phyloP scores from a whole-genome alignment of 257 asterid genomes.

The Fraxinus pennsylvanica region DNA sequence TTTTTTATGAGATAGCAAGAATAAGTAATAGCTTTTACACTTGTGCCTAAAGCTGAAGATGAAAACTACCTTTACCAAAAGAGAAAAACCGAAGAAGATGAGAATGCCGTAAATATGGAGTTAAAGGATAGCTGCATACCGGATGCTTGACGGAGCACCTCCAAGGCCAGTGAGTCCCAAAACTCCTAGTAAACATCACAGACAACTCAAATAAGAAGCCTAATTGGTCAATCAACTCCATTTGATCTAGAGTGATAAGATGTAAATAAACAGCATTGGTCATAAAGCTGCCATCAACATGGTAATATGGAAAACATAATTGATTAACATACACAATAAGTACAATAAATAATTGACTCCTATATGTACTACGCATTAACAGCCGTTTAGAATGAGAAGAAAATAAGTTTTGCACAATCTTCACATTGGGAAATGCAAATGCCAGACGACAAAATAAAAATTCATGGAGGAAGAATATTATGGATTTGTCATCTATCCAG shows the following conservation, averaged over 20 bases:
- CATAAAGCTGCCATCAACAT: neutral
- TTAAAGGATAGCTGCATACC: conserved; percentile 46
- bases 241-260: neutral
- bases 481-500: neutral
- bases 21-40: neutral
- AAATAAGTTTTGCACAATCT: neutral
- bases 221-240: neutral
- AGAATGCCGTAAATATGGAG: neutral
- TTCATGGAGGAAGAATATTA: neutral
- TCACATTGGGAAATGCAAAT: neutral
- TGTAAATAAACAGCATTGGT: neutral
- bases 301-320: neutral
- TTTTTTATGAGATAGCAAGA: neutral
- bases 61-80: neutral
- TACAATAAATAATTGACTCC: neutral
- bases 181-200: conserved; percentile 46
- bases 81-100: neutral
- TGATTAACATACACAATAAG: neutral
- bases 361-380: neutral
- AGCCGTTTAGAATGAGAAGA: neutral
- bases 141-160: conserved; percentile 76
- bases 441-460: neutral
- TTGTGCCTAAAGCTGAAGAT: neutral
- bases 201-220: conserved; percentile 10
- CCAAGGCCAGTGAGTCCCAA: conserved; percentile 91